A percentile compares a stretch with the other conserved stretches of the same genome.
phyloP scores from a whole-genome alignment of 768 basidiomycete species.

The Phaeotremella skinneri region DNA sequence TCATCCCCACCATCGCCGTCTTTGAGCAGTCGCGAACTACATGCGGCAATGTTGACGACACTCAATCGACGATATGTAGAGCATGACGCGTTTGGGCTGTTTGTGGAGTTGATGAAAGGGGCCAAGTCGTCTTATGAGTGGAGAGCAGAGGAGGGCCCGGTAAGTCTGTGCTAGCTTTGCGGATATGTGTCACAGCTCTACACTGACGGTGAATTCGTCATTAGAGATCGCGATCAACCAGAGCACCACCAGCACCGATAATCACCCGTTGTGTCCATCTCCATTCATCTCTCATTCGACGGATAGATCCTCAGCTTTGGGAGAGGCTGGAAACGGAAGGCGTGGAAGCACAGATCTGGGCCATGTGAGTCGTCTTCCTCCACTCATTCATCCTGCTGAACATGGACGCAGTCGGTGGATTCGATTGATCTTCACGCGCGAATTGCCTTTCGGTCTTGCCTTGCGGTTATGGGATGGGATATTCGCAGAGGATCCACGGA shows the following conservation, averaged over 20 bases:
- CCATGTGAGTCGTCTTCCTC: slow-evolving; percentile 65
- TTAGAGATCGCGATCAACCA: slow-evolving; percentile 57
- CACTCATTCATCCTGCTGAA: neutral
- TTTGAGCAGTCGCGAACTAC: slow-evolving; percentile 4
- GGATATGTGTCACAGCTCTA: slow-evolving; percentile 50
- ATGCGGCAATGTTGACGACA: slow-evolving; percentile 37
- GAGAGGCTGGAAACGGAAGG: slow-evolving; percentile 71
- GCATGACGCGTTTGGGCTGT: slow-evolving; percentile 82
- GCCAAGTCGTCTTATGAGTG: slow-evolving; percentile 72
- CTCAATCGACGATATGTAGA: slow-evolving; percentile 48
- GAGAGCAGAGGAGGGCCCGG: slow-evolving; percentile 42
- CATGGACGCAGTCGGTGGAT: slow-evolving; percentile 73
- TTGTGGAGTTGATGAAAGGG: slow-evolving; percentile 72
- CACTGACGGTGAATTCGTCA: slow-evolving; percentile 52
- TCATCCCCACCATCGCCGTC: neutral
- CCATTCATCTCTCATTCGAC: slow-evolving; percentile 69
- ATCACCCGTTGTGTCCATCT: slow-evolving; percentile 76
- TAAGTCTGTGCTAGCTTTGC: slow-evolving; percentile 50
- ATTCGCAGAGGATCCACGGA: slow-evolving; percentile 78
- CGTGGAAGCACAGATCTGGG: slow-evolving; percentile 95
- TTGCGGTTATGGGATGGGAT: slow-evolving; percentile 94
- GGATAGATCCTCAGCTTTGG: slow-evolving; percentile 76
- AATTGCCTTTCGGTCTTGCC: slow-evolving; percentile 74
- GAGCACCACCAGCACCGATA: slow-evolving; percentile 66
- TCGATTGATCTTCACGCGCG: slow-evolving; percentile 85